Evolutionary conservation across 805 yeast genomes (phyloP), one percentile per base, ranked within the genome.

Genomic region (Candida sonorensis): DNA sequence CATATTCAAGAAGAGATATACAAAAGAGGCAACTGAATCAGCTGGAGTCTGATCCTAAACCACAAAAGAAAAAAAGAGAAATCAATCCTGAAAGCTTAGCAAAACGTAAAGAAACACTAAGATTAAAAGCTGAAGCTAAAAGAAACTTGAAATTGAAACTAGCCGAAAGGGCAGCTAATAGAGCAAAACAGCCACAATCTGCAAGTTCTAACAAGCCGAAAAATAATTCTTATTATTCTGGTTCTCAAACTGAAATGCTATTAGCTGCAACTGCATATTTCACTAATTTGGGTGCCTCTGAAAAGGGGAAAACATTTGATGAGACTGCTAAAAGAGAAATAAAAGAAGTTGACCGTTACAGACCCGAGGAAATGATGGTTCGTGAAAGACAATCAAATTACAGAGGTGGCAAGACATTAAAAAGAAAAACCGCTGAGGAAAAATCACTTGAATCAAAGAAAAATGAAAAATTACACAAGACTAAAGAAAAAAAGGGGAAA

Each of bases 211-310:
- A n/a, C n/a, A n/a, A n/a, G n/a, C n/a, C n/a, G n/a, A n/a, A n/a
- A n/a, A n/a, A n/a, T n/a, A n/a, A n/a, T n/a, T n/a, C n/a, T 0
- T 50, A 48, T 33, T 51, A 46, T 29, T 17, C 27, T 5, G 55
- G 55, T 11, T 30, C 37, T 10, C 30, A 35, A 26, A 18, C 45
- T 16, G 45, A 48, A 1, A 37, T 26, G 25, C 35, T 55, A 10
- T 29, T 49, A 12, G 46, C 46, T 17, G 57, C 57, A 3, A 41
- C 59, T 5, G 32, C 35, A 17, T 42, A 39, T 34, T 53, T 55
- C 26, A 42, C 51, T 3, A 43, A 37, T 26, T 36, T 43, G 8
- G 57, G 53, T 5, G 5, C 13, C 41, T 39, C 10, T 14, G 30
- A 25, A 10, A 18, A 31, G 12, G 30, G 22, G 9, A 10, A 15